Percentiles rank a stretch among this genome's conserved stretches.
These are phyloP conservation scores for Termitomyces sp. DNA, from an alignment of 1,284 basidiomycete genomes.

Conservation along the genomic window DNA sequence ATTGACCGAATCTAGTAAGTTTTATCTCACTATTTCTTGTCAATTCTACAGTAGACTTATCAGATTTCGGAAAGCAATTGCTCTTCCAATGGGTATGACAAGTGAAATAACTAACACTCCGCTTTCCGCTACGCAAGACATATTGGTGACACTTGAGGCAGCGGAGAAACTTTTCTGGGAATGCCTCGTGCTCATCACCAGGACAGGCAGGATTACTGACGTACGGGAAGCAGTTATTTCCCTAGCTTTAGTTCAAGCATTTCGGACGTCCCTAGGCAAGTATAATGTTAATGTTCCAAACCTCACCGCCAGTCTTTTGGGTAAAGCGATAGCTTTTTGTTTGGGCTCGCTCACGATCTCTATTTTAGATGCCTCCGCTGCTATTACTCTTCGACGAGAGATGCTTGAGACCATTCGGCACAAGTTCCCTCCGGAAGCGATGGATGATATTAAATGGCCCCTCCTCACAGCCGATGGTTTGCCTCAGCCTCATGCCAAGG, in stretches of 20 bases:
- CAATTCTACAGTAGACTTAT: neutral
- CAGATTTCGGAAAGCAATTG: conserved; percentile 54
- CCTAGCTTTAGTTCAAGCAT: conserved; percentile 65
- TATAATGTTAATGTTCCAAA: conserved; percentile 43
- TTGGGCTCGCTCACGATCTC: neutral
- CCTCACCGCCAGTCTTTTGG: conserved; percentile 60
- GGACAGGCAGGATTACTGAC: conserved; percentile 59
- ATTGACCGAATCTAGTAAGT: conserved; percentile 78
- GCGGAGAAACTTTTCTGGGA: conserved; percentile 71
- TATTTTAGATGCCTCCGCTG: conserved; percentile 54
- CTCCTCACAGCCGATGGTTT: conserved; percentile 39
- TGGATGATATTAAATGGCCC: conserved; percentile 71
- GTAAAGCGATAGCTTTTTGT: conserved; percentile 35
- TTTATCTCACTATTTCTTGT: neutral
- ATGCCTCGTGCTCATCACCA: conserved; percentile 53
- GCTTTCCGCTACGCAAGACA: conserved; percentile 50
- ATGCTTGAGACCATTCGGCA: conserved; percentile 65
- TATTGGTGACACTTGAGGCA: conserved; percentile 54
- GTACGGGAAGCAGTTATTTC: conserved; percentile 72
- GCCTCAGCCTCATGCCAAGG: conserved; percentile 26
- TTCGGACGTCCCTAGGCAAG: conserved; percentile 76
- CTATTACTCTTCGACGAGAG: conserved; percentile 78
- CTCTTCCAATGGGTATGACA: conserved; percentile 76
- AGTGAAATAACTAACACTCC: conserved; percentile 36
- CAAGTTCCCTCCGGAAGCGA: conserved; percentile 46